Base-by-base conservation (phyloP, 805 yeast genomes). In the Candida xiaguanensis region DNA sequence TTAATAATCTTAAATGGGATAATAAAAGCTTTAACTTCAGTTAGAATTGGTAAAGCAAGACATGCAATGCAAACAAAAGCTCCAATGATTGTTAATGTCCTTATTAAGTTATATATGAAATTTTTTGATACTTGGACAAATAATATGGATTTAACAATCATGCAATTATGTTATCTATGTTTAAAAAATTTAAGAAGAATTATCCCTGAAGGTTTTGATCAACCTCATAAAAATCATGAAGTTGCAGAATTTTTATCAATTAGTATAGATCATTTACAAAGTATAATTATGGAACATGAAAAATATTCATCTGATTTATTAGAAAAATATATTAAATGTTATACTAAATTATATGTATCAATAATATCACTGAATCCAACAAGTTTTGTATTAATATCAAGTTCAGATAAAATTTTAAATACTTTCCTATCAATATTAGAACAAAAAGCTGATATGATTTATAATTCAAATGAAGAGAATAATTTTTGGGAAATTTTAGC, bases 11-110 rank as follows among this genome's bases (percentile, higher is more conserved):
- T 86, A 39, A 87, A 87, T 57, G 95, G 89, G 56, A 71, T 86
- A 3, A 71, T 90, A 46, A 93, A 93, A 59, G 69, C 75, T 3
- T 60, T 91, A 18, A 73, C 90, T 1, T 65, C 82, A 40, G 89
- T 90, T 1, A 70, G 90, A 48, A 85, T 91, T 25, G 98, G 98
- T 5, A 75, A 87, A 45, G 78, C 91, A 2, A 75, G 85, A 50
- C 80, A 81, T 16, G 86, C 88, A 0, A 72, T 89, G 75, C 93
- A 84, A 55, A 66, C 77, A 35, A 80, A 84, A 44, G 75, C 85
- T 0, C 86, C 87, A 0, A 58, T 76, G 3, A 60, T 90, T 2
- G 70, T 82, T 8, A 79, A 83, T 0, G 63, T 77, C 2, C 56
- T 88, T 27, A 73, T 80, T 17, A 74, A 77, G 41, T 62, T 81